Percentiles rank a stretch among this genome's conserved stretches.
Conservation (phyloP, 2,329 filamentous ascomycete genomes). For the Mollisiaceae sp. region DNA sequence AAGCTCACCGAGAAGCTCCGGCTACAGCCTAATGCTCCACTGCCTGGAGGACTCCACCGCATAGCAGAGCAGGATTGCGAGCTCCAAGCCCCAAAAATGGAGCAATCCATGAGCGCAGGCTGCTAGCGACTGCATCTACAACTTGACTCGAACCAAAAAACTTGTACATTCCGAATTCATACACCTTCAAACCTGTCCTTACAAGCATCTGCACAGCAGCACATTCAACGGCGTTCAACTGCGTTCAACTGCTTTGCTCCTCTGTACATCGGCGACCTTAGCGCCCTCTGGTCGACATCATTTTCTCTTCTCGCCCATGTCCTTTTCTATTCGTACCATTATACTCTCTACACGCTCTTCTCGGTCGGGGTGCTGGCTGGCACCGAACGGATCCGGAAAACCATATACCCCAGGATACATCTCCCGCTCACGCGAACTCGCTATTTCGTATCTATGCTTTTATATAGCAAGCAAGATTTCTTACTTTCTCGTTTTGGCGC, state of each 20-base stretch:
- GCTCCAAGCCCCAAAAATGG: constrained; percentile 39
- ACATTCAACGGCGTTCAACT: constrained; percentile 16
- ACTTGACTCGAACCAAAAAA: not conserved
- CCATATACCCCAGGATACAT: constrained; percentile 39
- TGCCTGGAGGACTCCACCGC: constrained; percentile 48
- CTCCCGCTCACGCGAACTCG: constrained; percentile 40
- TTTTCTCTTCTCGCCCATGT: constrained; percentile 25
- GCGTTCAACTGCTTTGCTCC: constrained; percentile 10
- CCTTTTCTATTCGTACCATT: constrained; percentile 27
- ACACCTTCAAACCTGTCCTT: constrained; percentile 6
- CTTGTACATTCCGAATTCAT: constrained; percentile 17
- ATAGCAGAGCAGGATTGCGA: constrained; percentile 44
- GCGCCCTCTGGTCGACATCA: constrained; percentile 16
- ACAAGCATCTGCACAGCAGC: constrained; percentile 6
- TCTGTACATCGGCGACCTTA: constrained; percentile 28
- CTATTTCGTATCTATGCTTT: constrained; percentile 19
- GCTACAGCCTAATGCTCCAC: constrained; percentile 28
- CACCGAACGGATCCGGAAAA: constrained; percentile 28
- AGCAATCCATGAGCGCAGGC: constrained; percentile 40
- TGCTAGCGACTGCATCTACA: constrained; percentile 27
- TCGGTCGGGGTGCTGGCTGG: constrained; percentile 35
- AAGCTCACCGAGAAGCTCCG: constrained; percentile 87
- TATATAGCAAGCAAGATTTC: constrained; percentile 18
- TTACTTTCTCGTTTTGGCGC: constrained; percentile 12
- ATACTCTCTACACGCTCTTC: constrained; percentile 32